A percentile compares a stretch with the other conserved stretches of the same genome.
Evolutionary conservation across 2,329 filamentous ascomycete species (phyloP).

Genomic region (Fusarium temperatum): DNA sequence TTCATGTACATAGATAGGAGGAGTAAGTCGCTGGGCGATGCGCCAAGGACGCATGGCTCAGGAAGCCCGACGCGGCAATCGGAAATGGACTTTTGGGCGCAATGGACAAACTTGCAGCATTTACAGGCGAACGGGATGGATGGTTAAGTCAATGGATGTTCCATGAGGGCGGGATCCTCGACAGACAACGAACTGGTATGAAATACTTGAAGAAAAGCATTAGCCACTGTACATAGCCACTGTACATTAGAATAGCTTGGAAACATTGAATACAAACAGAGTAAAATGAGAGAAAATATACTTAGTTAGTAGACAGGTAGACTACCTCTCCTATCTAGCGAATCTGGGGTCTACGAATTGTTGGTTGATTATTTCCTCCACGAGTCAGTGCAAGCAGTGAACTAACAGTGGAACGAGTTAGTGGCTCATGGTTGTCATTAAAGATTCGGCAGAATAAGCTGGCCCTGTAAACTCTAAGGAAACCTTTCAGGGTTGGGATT

Average conservation of each 20-base stretch:
- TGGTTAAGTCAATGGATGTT: conserved; percentile 10
- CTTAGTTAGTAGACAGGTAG: too few species aligned
- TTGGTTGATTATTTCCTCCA: not conserved
- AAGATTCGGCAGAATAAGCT: not conserved
- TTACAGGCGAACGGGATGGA: conserved; percentile 26
- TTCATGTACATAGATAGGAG: not conserved
- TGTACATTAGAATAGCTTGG: conserved; percentile 24
- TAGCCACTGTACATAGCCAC: conserved; percentile 20
- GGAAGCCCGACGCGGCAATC: not conserved
- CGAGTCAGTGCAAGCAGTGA: not conserved
- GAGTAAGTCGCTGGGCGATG: not conserved
- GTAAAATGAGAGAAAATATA: conserved; percentile 1
- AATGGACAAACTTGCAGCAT: conserved; percentile 28
- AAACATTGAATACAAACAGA: not conserved
- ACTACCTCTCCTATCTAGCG: not conserved
- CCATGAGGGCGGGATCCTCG: conserved; percentile 26
- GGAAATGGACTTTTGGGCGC: conserved; percentile 7
- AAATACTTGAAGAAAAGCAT: conserved; percentile 18
- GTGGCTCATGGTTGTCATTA: not conserved
- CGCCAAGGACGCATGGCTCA: not conserved
- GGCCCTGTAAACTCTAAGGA: conserved; percentile 12
- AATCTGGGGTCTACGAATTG: not conserved
- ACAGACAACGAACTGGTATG: conserved; percentile 16
- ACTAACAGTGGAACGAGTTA: not conserved
- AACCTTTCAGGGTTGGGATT: conserved; percentile 9